These are phyloP conservation scores for Hypsizygus marmoreus DNA, from an alignment of 768 basidiomycete species.

Conservation along the genomic window DNA sequence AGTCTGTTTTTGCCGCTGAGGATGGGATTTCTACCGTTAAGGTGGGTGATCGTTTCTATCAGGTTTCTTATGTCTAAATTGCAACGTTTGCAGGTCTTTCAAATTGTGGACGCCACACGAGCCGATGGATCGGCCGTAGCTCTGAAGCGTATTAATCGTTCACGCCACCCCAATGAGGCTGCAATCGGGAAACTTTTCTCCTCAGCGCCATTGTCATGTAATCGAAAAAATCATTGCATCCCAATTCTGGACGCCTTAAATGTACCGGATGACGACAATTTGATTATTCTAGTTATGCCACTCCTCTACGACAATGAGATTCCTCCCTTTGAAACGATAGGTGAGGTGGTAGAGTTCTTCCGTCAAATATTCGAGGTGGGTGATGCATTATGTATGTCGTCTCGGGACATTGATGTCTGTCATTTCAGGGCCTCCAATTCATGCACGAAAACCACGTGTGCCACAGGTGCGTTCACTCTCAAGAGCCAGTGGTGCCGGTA, in stretches of 20 bases:
- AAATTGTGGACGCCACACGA: conserved; percentile 33
- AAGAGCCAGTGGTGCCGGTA: background rate
- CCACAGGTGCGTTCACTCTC: conserved; percentile 28
- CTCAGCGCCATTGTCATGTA: conserved; percentile 2
- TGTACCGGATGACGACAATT: conserved; percentile 18
- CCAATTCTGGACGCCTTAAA: conserved; percentile 25
- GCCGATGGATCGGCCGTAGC: conserved; percentile 25
- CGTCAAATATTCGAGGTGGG: conserved; percentile 32
- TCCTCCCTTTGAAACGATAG: conserved; percentile 30
- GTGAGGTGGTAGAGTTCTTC: conserved; percentile 34
- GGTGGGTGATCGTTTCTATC: no score
- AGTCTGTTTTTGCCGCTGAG: no score
- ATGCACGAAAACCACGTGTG: conserved; percentile 35
- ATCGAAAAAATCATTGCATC: conserved; percentile 29
- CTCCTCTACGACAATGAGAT: conserved; percentile 11
- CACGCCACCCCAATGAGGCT: conserved; percentile 24
- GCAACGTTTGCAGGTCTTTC: no score
- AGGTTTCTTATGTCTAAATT: no score
- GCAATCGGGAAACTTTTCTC: conserved; percentile 28
- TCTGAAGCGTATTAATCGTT: conserved; percentile 26
- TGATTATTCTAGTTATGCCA: conserved; percentile 23
- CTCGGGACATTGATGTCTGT: background rate
- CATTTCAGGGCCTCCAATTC: conserved; percentile 31
- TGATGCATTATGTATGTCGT: conserved; percentile 4
- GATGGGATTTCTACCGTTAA: no score